Evolutionary conservation across 768 basidiomycete species (phyloP).

Genomic region (Holtermannia corniformis): DNA sequence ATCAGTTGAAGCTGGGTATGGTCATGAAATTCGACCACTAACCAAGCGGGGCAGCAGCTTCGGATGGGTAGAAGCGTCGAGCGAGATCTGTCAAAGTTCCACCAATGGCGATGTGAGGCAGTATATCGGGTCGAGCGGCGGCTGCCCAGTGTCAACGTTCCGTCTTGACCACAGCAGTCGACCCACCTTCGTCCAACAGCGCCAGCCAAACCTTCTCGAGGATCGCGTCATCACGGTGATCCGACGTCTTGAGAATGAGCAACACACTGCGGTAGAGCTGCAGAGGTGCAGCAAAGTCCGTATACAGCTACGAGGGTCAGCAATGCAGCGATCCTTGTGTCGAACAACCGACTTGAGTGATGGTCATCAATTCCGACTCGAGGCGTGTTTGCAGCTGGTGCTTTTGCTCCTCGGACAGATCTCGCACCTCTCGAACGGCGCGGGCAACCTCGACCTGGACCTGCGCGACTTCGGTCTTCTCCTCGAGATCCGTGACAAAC

Average conservation of each 20-base stretch:
- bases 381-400: slow-evolving; percentile 25
- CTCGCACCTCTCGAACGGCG: slow-evolving; percentile 45
- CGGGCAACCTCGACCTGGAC: slow-evolving; percentile 89
- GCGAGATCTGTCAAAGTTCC: slow-evolving; percentile 50
- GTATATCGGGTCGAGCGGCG: slow-evolving; percentile 48
- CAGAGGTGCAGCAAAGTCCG: slow-evolving; percentile 76
- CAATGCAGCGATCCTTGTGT: neutral
- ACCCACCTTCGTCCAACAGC: slow-evolving; percentile 68
- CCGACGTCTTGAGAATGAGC: slow-evolving; percentile 84
- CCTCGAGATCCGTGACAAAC: slow-evolving; percentile 88
- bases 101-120: slow-evolving; percentile 33
- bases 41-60: slow-evolving; percentile 14
- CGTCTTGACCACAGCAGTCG: slow-evolving; percentile 12
- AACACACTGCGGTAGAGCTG: slow-evolving; percentile 74
- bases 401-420: slow-evolving; percentile 35
- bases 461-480: slow-evolving; percentile 92
- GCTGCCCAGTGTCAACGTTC: slow-evolving; percentile 42
- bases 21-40: neutral
- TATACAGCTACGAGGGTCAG: slow-evolving; percentile 57
- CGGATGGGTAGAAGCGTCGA: slow-evolving; percentile 77
- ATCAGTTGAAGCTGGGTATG: neutral
- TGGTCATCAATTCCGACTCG: slow-evolving; percentile 52
- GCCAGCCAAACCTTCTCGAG: slow-evolving; percentile 80
- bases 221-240: slow-evolving; percentile 74
- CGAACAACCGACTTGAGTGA: slow-evolving; percentile 63